Conservation (phyloP, 2,329 filamentous ascomycete genomes). For the Akanthomyces uredinophilus region DNA sequence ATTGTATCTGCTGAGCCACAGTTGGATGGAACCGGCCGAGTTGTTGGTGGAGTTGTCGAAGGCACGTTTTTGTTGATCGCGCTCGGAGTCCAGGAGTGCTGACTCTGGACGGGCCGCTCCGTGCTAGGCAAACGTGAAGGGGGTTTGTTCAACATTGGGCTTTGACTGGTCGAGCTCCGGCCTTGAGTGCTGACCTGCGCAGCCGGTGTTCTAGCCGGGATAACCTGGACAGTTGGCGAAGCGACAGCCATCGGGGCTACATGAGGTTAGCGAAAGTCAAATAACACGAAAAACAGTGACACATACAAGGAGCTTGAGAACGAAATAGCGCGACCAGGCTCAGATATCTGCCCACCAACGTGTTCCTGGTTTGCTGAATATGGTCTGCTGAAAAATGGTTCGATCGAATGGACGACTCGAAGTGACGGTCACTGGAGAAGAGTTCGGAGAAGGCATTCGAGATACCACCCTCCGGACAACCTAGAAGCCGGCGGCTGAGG, state of each 20-base stretch:
- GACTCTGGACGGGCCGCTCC: neutral
- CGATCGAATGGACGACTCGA: constrained; percentile 17
- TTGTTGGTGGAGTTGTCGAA: neutral
- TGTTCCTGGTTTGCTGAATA: neutral
- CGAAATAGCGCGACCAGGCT: neutral
- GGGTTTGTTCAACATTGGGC: too few species aligned
- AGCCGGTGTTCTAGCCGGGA: neutral
- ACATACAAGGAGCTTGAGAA: neutral
- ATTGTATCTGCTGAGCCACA: too few species aligned
- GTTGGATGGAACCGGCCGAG: neutral
- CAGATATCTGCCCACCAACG: neutral
- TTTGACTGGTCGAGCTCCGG: neutral
- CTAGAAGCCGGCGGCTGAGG: constrained; percentile 25
- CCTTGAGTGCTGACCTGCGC: neutral
- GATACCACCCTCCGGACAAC: constrained; percentile 19
- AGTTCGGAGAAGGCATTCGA: constrained; percentile 19
- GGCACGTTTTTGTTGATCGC: neutral
- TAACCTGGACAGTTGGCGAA: neutral
- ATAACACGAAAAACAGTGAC: neutral
- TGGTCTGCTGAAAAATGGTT: neutral
- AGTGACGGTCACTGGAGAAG: constrained; percentile 22
- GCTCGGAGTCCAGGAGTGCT: neutral
- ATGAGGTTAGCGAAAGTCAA: neutral
- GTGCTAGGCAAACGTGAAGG: neutral
- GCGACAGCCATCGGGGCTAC: neutral